Evolutionary conservation across 2,329 filamentous ascomycete species (phyloP).

Genomic region (Phialophora tarda): DNA sequence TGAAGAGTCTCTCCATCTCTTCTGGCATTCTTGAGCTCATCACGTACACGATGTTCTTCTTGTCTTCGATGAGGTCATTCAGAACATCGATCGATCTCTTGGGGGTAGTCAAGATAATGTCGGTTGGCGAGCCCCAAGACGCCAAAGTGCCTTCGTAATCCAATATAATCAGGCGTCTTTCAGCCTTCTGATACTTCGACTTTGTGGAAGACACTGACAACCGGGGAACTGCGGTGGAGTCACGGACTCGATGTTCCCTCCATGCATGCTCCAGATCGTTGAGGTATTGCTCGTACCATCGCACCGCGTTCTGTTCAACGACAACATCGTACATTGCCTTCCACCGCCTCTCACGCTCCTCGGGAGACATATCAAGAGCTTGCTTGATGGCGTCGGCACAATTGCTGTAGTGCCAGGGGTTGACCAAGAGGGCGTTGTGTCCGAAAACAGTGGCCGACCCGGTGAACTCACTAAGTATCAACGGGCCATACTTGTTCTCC

Average conservation of each 20-base stretch:
- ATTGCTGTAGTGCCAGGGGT: constrained; percentile 92
- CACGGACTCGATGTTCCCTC: constrained; percentile 81
- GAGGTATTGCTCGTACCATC: constrained; percentile 82
- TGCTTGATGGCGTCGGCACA: constrained; percentile 84
- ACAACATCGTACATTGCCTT: constrained; percentile 73
- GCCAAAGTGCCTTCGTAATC: constrained; percentile 94
- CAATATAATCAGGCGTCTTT: constrained; percentile 80
- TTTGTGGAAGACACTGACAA: constrained; percentile 71
- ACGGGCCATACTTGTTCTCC: constrained; percentile 80
- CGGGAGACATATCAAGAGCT: constrained; percentile 77
- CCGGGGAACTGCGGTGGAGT: constrained; percentile 84
- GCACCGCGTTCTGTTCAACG: constrained; percentile 78
- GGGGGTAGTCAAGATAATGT: constrained; percentile 84
- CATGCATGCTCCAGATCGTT: constrained; percentile 74
- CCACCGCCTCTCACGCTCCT: constrained; percentile 78
- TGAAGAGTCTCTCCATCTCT: constrained; percentile 85
- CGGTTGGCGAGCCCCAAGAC: constrained; percentile 80
- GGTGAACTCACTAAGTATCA: constrained; percentile 94
- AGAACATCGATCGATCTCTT: constrained; percentile 83
- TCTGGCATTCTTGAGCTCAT: constrained; percentile 90
- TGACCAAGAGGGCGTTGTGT: constrained; percentile 80
- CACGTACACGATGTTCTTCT: constrained; percentile 84
- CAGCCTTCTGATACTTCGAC: constrained; percentile 68
- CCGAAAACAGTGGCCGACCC: constrained; percentile 87
- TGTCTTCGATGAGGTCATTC: constrained; percentile 79